phyloP scores from a whole-genome alignment of 176 grass and related monocot genomes.

The Raddia distichophylla region DNA sequence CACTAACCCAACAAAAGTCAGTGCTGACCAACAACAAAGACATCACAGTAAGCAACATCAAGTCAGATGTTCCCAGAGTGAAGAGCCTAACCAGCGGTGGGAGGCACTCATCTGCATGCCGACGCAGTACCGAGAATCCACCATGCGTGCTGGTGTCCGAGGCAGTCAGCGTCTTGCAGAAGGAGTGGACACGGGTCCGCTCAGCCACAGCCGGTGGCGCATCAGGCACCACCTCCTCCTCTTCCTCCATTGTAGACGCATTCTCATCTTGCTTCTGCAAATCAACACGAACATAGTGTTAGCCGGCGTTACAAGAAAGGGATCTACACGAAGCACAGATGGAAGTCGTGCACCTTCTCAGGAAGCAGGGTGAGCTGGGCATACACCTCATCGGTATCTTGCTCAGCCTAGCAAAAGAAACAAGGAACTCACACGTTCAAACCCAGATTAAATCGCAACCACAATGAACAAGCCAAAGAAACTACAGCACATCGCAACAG shows the following conservation, averaged over 20 bases:
- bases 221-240: conserved; percentile 50
- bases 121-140: conserved; percentile 85
- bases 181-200: conserved; percentile 62
- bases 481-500: not conserved
- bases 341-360: conserved; percentile 55
- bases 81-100: conserved; percentile 68
- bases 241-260: conserved; percentile 24
- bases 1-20: conserved; percentile 1
- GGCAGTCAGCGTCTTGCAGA: conserved; percentile 95
- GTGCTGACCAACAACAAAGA: conserved; percentile 16
- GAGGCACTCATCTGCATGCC: conserved; percentile 90
- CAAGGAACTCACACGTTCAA: not conserved
- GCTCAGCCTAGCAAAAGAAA: conserved; percentile 68
- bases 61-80: not conserved
- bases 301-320: not conserved
- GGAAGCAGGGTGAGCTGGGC: conserved; percentile 87
- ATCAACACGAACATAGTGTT: not conserved
- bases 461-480: conserved; percentile 18
- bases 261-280: conserved; percentile 64
- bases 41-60: not conserved
- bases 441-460: not conserved
- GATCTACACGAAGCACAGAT: conserved; percentile 3
- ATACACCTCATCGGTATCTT: conserved; percentile 91
- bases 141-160: conserved; percentile 94
- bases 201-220: conserved; percentile 21